phyloP scores from a whole-genome alignment of 1,284 basidiomycete species.

The Trichosporon faecale region DNA sequence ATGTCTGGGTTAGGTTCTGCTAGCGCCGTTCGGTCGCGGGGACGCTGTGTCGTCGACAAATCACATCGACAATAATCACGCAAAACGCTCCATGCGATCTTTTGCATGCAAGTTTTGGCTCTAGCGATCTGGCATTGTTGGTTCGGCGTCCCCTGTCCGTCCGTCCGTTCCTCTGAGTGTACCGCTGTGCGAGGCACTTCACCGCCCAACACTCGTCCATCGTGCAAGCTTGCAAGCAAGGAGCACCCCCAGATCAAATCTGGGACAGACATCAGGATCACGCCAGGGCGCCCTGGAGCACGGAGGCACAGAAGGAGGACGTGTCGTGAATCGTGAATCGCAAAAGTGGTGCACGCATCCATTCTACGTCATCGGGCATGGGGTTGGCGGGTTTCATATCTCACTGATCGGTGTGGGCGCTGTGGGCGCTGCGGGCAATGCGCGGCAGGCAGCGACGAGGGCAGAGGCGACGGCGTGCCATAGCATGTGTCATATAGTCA shows the following conservation, averaged over 20 bases:
- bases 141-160: neutral
- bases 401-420: neutral
- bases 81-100: neutral
- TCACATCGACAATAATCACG: neutral
- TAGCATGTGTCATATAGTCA: slow-evolving; percentile 1
- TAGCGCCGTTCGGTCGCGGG: neutral
- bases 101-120: no score
- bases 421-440: neutral
- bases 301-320: neutral
- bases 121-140: no score
- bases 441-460: neutral
- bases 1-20: slow-evolving; percentile 9
- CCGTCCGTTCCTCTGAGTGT: neutral
- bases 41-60: neutral
- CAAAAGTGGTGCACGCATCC: neutral
- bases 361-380: neutral
- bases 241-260: neutral
- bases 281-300: neutral
- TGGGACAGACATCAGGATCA: neutral
- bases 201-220: neutral
- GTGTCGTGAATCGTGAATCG: neutral
- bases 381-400: neutral
- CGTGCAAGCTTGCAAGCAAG: neutral
- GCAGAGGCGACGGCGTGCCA: neutral
- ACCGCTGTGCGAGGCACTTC: neutral